Base-by-base conservation (phyloP, 345 rosid genomes). In the Syzygium jambos region DNA sequence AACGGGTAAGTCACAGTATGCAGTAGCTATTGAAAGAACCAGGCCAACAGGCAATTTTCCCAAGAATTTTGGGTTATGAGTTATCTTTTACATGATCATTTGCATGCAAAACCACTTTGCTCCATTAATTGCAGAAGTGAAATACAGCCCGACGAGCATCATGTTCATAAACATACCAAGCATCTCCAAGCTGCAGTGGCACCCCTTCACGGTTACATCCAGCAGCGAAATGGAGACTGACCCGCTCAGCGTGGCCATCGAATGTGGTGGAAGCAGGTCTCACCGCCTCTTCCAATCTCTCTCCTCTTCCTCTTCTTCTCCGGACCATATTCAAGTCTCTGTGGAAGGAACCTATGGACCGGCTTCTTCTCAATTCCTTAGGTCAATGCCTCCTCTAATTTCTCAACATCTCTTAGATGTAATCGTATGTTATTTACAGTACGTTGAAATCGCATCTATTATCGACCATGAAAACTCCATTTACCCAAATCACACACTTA, bases 181-280 rank as follows among this genome's bases (percentile, higher is more conserved):
- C 65, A 91, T 97, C 52, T 96, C 98, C 30, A 94, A 91, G 92
- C 91, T 94, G 82, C 98, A 97, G 52, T 95, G 98, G 98, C 98
- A 97, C 91, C 98, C 99, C 22, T 96, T 95, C 65, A 94, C 95
- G 11, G 55, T 96, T 63, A 93, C 92, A 54, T 96, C 98, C 3
- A 95, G 91, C 86, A 90, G 94, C 86, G 92, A 89, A 84, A 82
- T 93, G 89, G 95, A 97, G 84, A 86, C 92, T 11, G 93, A 96
- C 51, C 89, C 87, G 73, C 87, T 97, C 77, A 96, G 96, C 90
- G 87, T 96, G 80, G 92, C 92, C 11, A 59, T 93, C 86, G 92
- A 90, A 90, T 80, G 93, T 63, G 93, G 91, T 55, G 97, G 97
- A 86, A 92, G 89, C 43, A 94, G 94, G 97, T 91, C 97, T 22